phyloP scores from a whole-genome alignment of 2,329 filamentous ascomycete genomes.

The Neurospora crassa region DNA sequence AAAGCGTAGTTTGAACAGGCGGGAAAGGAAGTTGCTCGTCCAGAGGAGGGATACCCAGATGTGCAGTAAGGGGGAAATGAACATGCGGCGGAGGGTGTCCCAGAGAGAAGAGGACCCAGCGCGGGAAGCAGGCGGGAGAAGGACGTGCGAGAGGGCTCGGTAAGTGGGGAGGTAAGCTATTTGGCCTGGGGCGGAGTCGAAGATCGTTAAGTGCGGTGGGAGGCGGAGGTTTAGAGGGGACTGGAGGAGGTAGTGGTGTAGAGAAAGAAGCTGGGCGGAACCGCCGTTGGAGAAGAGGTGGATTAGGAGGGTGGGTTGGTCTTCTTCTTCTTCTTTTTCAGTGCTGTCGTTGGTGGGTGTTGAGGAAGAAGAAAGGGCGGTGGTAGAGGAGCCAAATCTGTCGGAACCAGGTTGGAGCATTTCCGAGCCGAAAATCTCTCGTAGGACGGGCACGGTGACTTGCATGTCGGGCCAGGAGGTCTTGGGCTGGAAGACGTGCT shows the following conservation, averaged over 20 bases:
- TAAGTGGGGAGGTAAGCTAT: constrained; percentile 12
- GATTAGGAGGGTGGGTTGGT: constrained; percentile 12
- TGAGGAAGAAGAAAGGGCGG: background rate
- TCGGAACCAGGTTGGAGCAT: background rate
- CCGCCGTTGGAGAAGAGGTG: constrained; percentile 26
- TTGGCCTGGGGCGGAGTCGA: constrained; percentile 20
- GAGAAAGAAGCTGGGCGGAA: constrained; percentile 11
- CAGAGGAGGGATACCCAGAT: background rate
- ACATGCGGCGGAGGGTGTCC: background rate
- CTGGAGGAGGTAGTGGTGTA: constrained; percentile 14
- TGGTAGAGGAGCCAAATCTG: background rate
- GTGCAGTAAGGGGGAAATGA: background rate
- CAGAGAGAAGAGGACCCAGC: background rate
- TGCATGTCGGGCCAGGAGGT: constrained; percentile 3
- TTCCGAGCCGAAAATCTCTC: constrained; percentile 1
- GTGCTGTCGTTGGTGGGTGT: background rate
- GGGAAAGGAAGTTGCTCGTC: background rate
- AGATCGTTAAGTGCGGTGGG: constrained; percentile 16
- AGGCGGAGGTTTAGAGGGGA: constrained; percentile 1
- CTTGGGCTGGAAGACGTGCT: constrained; percentile 17
- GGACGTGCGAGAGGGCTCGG: constrained; percentile 6
- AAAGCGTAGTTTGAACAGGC: background rate
- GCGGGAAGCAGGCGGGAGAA: background rate
- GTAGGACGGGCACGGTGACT: constrained; percentile 15
- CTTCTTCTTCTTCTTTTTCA: background rate